Conservation (phyloP, 1,284 basidiomycete species). For the Irpex rosettiformis region DNA sequence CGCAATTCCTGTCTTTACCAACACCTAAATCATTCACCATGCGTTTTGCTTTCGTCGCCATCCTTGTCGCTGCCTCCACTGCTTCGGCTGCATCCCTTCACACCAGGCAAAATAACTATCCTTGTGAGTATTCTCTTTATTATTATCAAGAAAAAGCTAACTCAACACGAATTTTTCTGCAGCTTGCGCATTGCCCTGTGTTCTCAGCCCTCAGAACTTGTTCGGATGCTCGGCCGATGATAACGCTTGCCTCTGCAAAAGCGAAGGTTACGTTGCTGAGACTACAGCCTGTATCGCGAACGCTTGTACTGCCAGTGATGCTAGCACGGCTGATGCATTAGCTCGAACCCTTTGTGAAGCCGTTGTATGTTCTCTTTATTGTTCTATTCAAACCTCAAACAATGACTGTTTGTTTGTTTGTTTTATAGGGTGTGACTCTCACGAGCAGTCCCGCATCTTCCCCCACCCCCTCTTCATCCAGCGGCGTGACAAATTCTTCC, state of each 20-base stretch:
- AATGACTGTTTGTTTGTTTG: neutral
- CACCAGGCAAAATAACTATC: conserved; percentile 32
- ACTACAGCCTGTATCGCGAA: conserved; percentile 44
- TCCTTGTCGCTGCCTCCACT: conserved; percentile 41
- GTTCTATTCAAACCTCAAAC: neutral
- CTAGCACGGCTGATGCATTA: conserved; percentile 39
- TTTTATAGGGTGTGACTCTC: conserved; percentile 47
- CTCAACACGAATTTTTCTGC: neutral
- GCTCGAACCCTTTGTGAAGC: conserved; percentile 43
- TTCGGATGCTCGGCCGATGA: conserved; percentile 41
- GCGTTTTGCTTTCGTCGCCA: conserved; percentile 48
- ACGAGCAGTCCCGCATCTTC: conserved; percentile 19
- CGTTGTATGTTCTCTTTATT: conserved; percentile 40
- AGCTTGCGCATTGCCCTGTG: conserved; percentile 52
- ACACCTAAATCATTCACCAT: conserved; percentile 34
- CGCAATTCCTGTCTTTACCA: conserved; percentile 11
- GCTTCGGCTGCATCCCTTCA: conserved; percentile 33
- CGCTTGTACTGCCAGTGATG: conserved; percentile 44
- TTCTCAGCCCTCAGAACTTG: conserved; percentile 33
- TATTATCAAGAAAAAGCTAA: neutral
- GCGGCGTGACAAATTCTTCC: no score
- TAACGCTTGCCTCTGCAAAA: conserved; percentile 51
- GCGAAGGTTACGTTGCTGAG: conserved; percentile 39
- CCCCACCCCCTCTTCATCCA: conserved; percentile 12
- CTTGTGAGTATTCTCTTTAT: conserved; percentile 30